Evolutionary conservation across 768 basidiomycete species (phyloP), one percentile per base, ranked within the genome.

Genomic region (Tricholoma bakamatsutake): DNA sequence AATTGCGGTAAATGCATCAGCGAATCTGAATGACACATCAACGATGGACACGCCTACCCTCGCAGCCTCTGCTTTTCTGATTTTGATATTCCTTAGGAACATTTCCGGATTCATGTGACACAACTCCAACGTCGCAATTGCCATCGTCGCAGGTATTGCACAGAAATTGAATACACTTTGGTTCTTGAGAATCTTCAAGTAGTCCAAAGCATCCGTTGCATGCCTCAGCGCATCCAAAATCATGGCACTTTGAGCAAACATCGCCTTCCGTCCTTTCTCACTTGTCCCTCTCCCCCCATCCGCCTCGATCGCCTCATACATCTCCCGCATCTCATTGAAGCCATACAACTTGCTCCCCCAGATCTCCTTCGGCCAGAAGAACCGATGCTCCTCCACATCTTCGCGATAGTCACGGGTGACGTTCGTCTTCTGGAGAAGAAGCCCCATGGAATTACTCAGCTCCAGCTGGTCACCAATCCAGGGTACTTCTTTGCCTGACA

Each of bases 91-190:
- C 63, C 80, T 72, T 61, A 87, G 80, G 71, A 98, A 84, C 80
- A 98, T 88, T 7, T 74, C 75, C 7, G 82, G 81, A 72, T 98
- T 98, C 90, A 92, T 94, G 74, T 94, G 98, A 69, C 93, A 96
- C 46, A 91, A 70, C 50, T 87, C 82, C 18, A 99, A 79, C 7
- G 96, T 98, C 9, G 96, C 95, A 60, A 99, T 87, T 0, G 96
- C 94, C 95, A 98, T 98, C 11, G 87, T 81, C 15, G 87, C 90
- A 5, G 96, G 96, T 56, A 98, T 90, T 0, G 96, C 93, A 62
- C 91, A 93, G 71, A 98, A 98, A 67, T 90, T 90, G 79, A 98
- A 98, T 17, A 97, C 85, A 55, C 80, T 88, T 73, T 98, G 95
- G 72, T 90, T 95, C 69, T 82, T 87, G 64, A 98, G 75, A 45